Percentiles rank a stretch among this genome's conserved stretches.
Evolutionary conservation across 768 basidiomycete species (phyloP).

Genomic region (Pleurotus eryngii): DNA sequence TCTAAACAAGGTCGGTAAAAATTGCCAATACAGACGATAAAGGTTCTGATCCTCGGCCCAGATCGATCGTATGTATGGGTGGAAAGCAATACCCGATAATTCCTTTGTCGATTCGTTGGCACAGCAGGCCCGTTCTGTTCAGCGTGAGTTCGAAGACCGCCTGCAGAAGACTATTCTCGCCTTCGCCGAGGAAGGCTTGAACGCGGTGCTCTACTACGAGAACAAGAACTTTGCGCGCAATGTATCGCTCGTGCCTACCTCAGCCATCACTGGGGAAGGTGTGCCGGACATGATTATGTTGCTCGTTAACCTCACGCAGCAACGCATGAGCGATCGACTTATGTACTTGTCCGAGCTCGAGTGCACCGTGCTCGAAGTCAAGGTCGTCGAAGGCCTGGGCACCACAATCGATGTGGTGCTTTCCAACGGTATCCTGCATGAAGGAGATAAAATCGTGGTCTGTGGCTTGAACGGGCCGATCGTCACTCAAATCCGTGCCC

Average conservation of each 20-base stretch:
- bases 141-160: conserved; percentile 92
- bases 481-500: conserved; percentile 88
- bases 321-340: conserved; percentile 93
- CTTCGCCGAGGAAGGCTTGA: conserved; percentile 97
- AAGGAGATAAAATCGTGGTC: conserved; percentile 92
- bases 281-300: conserved; percentile 99
- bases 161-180: conserved; percentile 81
- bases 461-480: conserved; percentile 98
- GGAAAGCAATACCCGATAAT: conserved; percentile 88
- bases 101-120: conserved; percentile 90
- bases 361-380: conserved; percentile 98
- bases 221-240: conserved; percentile 94
- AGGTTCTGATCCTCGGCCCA: conserved; percentile 24
- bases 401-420: conserved; percentile 97
- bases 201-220: conserved; percentile 93
- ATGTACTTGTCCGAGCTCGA: conserved; percentile 98
- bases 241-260: conserved; percentile 96
- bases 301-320: conserved; percentile 93
- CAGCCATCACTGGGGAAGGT: conserved; percentile 97
- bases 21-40: conserved; percentile 1
- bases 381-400: conserved; percentile 96
- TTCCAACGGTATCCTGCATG: conserved; percentile 88
- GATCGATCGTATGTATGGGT: conserved; percentile 98
- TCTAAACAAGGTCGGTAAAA: conserved; percentile 75
- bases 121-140: conserved; percentile 73